Percentiles rank a stretch among this genome's conserved stretches.
Evolutionary conservation across 1,284 basidiomycete species (phyloP).

Genomic region (Fomitopsis schrenkii): DNA sequence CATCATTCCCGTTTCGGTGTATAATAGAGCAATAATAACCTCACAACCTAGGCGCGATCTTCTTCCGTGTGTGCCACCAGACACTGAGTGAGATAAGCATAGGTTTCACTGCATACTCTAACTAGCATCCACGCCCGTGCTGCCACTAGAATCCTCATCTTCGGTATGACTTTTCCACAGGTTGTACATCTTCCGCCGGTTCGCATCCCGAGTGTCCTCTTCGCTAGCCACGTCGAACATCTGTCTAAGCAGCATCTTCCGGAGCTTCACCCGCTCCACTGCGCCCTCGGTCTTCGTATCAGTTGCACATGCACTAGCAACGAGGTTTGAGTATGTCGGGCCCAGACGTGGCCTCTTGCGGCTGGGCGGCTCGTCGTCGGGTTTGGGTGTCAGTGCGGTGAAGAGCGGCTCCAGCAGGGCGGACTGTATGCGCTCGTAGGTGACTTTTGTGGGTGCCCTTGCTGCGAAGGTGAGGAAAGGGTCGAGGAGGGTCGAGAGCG

Average conservation of each 20-base stretch:
- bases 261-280: constrained; percentile 38
- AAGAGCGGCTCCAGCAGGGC: constrained; percentile 67
- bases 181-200: constrained; percentile 79
- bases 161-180: constrained; percentile 66
- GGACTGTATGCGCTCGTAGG: constrained; percentile 67
- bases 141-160: constrained; percentile 37
- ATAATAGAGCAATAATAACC: neutral
- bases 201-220: constrained; percentile 70
- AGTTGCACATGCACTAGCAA: constrained; percentile 46
- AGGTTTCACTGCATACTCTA: neutral
- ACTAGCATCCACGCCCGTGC: constrained; percentile 16
- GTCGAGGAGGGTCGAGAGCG: constrained; percentile 53
- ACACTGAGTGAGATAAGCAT: neutral
- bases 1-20: neutral
- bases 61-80: neutral
- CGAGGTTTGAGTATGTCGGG: constrained; percentile 36
- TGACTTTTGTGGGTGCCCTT: constrained; percentile 52
- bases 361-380: constrained; percentile 33
- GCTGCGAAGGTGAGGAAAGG: constrained; percentile 75
- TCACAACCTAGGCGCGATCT: no score
- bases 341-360: constrained; percentile 36
- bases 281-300: constrained; percentile 35
- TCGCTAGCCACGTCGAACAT: constrained; percentile 78
- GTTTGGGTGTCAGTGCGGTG: constrained; percentile 33
- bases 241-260: constrained; percentile 54